Evolutionary conservation across 2,329 filamentous ascomycete genomes (phyloP).

Genomic region (Chaetoscypha palmicola): DNA sequence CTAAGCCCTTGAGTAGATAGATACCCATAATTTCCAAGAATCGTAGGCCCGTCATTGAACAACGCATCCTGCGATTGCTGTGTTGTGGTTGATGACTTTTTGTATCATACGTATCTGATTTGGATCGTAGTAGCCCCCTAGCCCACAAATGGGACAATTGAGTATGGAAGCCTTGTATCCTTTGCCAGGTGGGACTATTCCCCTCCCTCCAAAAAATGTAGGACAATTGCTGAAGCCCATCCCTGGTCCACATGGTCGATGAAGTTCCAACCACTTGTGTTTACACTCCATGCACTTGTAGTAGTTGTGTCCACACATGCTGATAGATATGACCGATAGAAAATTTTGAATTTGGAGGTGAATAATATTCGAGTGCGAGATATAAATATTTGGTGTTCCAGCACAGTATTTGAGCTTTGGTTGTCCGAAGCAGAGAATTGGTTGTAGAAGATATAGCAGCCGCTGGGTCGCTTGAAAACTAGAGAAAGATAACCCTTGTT

Average conservation of each 20-base stretch:
- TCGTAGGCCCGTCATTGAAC: slow-evolving; percentile 3
- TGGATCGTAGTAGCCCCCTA: slow-evolving; percentile 14
- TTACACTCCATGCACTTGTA: slow-evolving; percentile 12
- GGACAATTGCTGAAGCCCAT: slow-evolving; percentile 16
- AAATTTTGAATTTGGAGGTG: no score
- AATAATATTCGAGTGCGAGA: no score
- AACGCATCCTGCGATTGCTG: neutral
- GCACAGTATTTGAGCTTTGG: no score
- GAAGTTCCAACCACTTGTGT: slow-evolving; percentile 13
- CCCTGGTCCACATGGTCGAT: slow-evolving; percentile 9
- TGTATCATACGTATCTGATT: slow-evolving; percentile 14
- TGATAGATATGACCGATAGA: no score
- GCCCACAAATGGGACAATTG: slow-evolving; percentile 12
- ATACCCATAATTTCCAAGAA: neutral
- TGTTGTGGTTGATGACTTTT: slow-evolving; percentile 7
- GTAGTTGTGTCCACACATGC: slow-evolving; percentile 13
- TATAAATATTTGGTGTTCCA: no score
- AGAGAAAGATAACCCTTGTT: no score
- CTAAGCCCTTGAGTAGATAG: neutral
- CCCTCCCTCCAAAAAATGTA: slow-evolving; percentile 4
- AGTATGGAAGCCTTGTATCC: neutral
- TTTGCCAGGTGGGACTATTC: neutral
- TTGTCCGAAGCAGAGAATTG: no score
- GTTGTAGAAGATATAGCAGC: no score
- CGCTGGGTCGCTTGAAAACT: no score